phyloP scores from a whole-genome alignment of 202 grass and related monocot genomes.

The Zizania palustris region DNA sequence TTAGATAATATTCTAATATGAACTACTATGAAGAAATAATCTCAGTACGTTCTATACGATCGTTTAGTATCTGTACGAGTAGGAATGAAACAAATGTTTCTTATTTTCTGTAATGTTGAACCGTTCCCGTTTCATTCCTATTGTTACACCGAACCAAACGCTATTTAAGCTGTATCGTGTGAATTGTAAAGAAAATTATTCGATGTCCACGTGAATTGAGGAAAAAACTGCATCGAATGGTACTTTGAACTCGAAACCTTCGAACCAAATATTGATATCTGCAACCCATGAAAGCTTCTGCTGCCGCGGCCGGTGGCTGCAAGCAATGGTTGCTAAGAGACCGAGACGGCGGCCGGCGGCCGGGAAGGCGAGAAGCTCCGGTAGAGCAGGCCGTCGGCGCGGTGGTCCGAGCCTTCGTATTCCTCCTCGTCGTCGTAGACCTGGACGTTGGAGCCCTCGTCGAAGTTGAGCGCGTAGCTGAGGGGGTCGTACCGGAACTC shows the following conservation, averaged over 20 bases:
- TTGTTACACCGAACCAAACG: too few relatives aligned
- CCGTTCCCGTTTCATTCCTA: too few relatives aligned
- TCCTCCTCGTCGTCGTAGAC: neutral
- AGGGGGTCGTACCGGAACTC: constrained; percentile 85
- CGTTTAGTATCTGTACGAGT: too few relatives aligned
- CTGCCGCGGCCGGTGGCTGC: neutral
- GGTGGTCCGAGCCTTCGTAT: constrained; percentile 1
- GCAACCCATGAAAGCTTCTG: neutral
- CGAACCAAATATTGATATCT: neutral
- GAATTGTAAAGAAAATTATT: neutral
- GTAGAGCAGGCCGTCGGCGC: constrained; percentile 45
- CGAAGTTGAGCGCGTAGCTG: constrained; percentile 94
- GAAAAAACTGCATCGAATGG: neutral
- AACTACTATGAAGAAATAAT: too few relatives aligned
- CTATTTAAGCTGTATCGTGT: too few relatives aligned
- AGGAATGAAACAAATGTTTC: too few relatives aligned
- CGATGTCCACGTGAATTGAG: neutral
- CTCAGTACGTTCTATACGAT: too few relatives aligned
- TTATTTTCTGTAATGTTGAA: too few relatives aligned
- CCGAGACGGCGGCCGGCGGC: constrained; percentile 11
- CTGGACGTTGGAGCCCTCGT: constrained; percentile 35
- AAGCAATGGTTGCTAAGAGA: neutral
- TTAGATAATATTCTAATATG: too few relatives aligned
- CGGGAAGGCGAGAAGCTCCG: constrained; percentile 63
- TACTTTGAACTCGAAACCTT: neutral